Percentiles rank a stretch among this genome's conserved stretches.
These are phyloP conservation scores for Glarea lozoyensis DNA, from an alignment of 495 filamentous ascomycete genomes.

Conservation along the genomic window DNA sequence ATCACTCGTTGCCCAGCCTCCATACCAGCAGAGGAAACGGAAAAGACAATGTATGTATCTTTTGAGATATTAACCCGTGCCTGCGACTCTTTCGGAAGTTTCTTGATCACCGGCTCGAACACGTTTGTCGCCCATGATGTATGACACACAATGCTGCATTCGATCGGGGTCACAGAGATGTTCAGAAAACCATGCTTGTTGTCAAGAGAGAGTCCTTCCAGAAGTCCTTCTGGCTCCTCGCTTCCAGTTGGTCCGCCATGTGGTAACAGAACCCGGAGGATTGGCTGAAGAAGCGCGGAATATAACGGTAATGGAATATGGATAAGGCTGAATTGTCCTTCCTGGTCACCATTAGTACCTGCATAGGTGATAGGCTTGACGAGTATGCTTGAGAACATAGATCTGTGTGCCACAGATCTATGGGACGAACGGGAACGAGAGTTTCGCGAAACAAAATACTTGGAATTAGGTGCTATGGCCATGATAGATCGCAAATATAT, in stretches of 20 bases:
- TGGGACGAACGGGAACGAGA: conserved; percentile 12
- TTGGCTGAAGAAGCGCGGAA: conserved; percentile 69
- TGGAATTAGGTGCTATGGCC: conserved; percentile 12
- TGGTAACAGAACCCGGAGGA: conserved; percentile 69
- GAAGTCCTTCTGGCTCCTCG: conserved; percentile 26
- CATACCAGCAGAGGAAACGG: conserved; percentile 78
- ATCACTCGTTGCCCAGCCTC: conserved; percentile 91
- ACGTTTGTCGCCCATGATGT: conserved; percentile 58
- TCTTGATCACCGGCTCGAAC: conserved; percentile 61
- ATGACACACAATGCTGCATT: conserved; percentile 89
- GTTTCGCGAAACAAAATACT: conserved; percentile 17
- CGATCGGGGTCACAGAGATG: conserved; percentile 83
- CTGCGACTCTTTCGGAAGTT: conserved; percentile 33
- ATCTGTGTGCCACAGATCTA: conserved; percentile 5
- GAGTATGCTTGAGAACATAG: conserved; percentile 13
- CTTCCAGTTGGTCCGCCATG: conserved; percentile 20
- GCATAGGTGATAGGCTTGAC: conserved; percentile 10
- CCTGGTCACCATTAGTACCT: conserved; percentile 43
- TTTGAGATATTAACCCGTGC: conserved; percentile 61
- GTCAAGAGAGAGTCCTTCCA: conserved; percentile 32
- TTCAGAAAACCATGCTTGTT: conserved; percentile 77
- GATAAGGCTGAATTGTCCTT: conserved; percentile 77
- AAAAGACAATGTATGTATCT: conserved; percentile 81
- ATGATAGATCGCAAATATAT: too few relatives aligned
- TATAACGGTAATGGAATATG: conserved; percentile 85